Evolutionary conservation across 345 rosid genomes (phyloP).

Genomic region (Aegle marmelos): DNA sequence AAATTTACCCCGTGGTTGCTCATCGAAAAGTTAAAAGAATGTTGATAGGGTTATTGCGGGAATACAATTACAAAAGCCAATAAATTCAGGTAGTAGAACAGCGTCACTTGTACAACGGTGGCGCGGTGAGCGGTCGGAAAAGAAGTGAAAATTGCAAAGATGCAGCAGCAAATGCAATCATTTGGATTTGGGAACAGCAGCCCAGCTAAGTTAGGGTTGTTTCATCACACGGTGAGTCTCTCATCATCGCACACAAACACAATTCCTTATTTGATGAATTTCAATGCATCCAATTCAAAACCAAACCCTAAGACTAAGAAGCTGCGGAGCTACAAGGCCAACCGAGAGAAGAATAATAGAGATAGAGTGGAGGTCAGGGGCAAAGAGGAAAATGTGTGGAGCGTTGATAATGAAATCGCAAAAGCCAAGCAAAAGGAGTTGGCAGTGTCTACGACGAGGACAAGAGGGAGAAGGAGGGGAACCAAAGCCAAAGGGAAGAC

Average conservation of each 20-base stretch:
- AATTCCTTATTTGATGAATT: not conserved
- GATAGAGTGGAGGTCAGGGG: constrained; percentile 43
- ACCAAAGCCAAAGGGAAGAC: constrained; percentile 27
- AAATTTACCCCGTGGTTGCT: too few species aligned
- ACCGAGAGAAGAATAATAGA: constrained; percentile 19
- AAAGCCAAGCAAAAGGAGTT: constrained; percentile 29
- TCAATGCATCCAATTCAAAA: constrained; percentile 9
- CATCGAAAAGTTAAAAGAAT: too few species aligned
- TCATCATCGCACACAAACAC: not conserved
- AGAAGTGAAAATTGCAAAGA: not conserved
- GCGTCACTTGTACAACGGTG: too few species aligned
- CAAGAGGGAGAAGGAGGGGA: constrained; percentile 41
- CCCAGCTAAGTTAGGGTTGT: constrained; percentile 30
- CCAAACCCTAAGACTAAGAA: not conserved
- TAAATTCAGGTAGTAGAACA: too few species aligned
- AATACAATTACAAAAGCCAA: too few species aligned
- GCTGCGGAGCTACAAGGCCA: constrained; percentile 30
- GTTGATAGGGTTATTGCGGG: too few species aligned
- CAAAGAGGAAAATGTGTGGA: constrained; percentile 73
- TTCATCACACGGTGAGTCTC: constrained; percentile 19
- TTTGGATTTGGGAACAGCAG: constrained; percentile 24
- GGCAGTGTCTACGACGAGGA: constrained; percentile 35
- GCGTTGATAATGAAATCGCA: constrained; percentile 69
- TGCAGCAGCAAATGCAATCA: constrained; percentile 34
- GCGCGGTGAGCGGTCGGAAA: too few species aligned